Evolutionary conservation across 2,329 filamentous ascomycete species (phyloP).

Genomic region (Cadophora malorum): DNA sequence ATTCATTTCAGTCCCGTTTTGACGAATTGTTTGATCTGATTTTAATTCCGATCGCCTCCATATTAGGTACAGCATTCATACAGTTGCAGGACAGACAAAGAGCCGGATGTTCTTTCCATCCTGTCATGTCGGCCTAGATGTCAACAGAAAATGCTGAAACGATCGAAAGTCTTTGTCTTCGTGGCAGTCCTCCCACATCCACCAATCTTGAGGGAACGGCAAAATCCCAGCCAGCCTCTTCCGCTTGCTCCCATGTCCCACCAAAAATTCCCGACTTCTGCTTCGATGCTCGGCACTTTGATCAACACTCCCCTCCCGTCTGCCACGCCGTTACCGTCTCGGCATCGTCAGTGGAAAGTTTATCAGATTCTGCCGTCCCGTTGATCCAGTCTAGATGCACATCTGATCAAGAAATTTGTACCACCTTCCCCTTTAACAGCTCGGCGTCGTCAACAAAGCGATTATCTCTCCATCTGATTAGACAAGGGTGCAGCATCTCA

Average conservation of each 20-base stretch:
- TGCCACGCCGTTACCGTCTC: not conserved
- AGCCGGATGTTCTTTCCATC: no score
- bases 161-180: not conserved
- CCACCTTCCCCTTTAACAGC: conserved; percentile 21
- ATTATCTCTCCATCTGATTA: conserved; percentile 34
- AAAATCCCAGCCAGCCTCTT: not conserved
- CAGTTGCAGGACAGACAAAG: no score
- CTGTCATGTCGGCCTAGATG: no score
- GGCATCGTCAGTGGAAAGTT: conserved; percentile 6
- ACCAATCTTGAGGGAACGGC: not conserved
- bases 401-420: not conserved
- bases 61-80: no score
- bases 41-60: no score
- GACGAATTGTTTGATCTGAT: no score
- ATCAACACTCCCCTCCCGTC: not conserved
- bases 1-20: no score
- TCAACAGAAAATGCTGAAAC: not conserved
- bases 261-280: not conserved
- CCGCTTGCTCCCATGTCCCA: not conserved
- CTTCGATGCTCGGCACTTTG: not conserved
- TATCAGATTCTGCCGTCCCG: not conserved
- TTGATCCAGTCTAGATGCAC: not conserved
- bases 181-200: not conserved
- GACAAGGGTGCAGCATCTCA: not conserved
- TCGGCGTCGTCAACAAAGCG: conserved; percentile 14